phyloP scores from a whole-genome alignment of 148 eudicot genomes.

The Drosera capensis region DNA sequence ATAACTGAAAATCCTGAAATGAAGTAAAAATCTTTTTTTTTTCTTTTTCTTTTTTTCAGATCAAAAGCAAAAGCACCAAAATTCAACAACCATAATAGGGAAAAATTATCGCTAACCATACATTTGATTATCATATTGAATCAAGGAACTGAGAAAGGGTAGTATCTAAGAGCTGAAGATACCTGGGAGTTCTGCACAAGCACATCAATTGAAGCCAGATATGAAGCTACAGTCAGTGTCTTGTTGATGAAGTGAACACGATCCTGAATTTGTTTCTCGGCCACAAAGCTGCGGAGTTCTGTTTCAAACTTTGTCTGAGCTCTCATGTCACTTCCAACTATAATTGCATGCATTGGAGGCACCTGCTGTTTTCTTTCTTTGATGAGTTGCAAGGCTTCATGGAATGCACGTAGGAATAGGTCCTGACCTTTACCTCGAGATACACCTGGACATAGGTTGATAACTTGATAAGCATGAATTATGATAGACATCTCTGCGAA shows the following conservation, averaged over 20 bases:
- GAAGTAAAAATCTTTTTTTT: too few species aligned
- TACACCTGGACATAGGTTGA: slow-evolving; percentile 65
- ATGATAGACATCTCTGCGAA: too few species aligned
- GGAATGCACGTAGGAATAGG: slow-evolving; percentile 66
- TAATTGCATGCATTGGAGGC: slow-evolving; percentile 78
- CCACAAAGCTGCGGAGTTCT: slow-evolving; percentile 71
- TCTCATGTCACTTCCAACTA: slow-evolving; percentile 95
- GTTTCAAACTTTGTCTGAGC: slow-evolving; percentile 85
- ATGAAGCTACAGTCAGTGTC: slow-evolving; percentile 81
- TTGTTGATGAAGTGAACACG: slow-evolving; percentile 90
- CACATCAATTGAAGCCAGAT: slow-evolving; percentile 81
- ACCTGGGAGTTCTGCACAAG: slow-evolving; percentile 98
- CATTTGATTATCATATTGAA: neutral
- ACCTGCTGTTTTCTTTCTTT: slow-evolving; percentile 64
- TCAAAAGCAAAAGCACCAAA: too few species aligned
- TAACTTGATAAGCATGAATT: neutral
- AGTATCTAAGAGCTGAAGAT: neutral
- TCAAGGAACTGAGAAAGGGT: too few species aligned
- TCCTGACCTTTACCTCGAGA: slow-evolving; percentile 98
- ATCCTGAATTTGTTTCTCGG: slow-evolving; percentile 49
- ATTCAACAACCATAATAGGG: too few species aligned
- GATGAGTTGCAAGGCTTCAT: slow-evolving; percentile 67
- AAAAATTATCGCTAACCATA: neutral
- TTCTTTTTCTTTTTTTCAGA: too few species aligned
- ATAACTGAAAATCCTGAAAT: too few species aligned